These are phyloP conservation scores for Aspergillus brasiliensis DNA, from an alignment of 2,329 filamentous ascomycete species.

Conservation along the genomic window DNA sequence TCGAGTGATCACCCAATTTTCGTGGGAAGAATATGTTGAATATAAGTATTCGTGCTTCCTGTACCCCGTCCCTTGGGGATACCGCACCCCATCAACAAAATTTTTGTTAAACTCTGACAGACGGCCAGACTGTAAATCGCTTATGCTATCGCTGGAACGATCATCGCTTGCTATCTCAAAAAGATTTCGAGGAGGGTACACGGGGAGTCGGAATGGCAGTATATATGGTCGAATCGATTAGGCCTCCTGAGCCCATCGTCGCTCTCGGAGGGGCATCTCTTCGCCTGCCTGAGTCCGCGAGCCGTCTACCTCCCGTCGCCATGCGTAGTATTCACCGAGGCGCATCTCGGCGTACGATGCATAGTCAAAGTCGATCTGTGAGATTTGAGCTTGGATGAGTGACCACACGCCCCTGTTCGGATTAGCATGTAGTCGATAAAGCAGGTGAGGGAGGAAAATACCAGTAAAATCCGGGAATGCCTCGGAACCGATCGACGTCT, in stretches of 20 bases:
- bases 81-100: not conserved
- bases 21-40: no score
- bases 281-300: slow-evolving; percentile 56
- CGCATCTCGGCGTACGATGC: slow-evolving; percentile 84
- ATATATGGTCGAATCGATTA: slow-evolving; percentile 12
- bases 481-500: slow-evolving; percentile 85
- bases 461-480: slow-evolving; percentile 83
- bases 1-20: no score
- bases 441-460: slow-evolving; percentile 18
- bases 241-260: slow-evolving; percentile 70
- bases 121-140: not conserved
- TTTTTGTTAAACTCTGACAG: not conserved
- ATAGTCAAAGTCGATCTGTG: slow-evolving; percentile 96
- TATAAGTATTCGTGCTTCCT: not conserved
- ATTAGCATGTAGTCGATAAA: not conserved
- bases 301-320: slow-evolving; percentile 74
- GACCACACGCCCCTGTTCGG: slow-evolving; percentile 90
- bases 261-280: slow-evolving; percentile 73
- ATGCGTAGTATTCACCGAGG: slow-evolving; percentile 89
- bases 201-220: no score
- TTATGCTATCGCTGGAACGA: not conserved
- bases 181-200: not conserved
- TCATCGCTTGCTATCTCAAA: slow-evolving; percentile 2
- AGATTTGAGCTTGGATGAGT: slow-evolving; percentile 90
- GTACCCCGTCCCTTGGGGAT: not conserved